Evolutionary conservation across 2,329 filamentous ascomycete species (phyloP).

Genomic region (Fusarium sp.): DNA sequence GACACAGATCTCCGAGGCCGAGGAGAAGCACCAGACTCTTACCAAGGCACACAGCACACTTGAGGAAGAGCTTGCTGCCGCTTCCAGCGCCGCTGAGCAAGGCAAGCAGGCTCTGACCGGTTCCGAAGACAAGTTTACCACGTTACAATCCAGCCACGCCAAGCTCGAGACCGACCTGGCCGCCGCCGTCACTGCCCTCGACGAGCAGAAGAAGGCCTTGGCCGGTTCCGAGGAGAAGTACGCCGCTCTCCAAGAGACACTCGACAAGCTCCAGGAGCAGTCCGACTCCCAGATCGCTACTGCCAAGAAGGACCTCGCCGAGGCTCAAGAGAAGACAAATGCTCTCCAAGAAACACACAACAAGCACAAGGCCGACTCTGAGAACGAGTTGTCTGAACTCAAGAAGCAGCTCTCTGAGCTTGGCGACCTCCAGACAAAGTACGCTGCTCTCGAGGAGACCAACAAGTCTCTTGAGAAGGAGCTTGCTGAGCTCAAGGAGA

Average conservation of each 20-base stretch:
- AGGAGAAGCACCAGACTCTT: slow-evolving; percentile 47
- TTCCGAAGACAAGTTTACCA: slow-evolving; percentile 41
- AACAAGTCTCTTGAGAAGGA: slow-evolving; percentile 39
- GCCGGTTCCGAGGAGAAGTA: slow-evolving; percentile 43
- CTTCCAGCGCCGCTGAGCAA: slow-evolving; percentile 40
- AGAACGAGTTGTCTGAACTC: slow-evolving; percentile 42
- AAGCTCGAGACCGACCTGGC: slow-evolving; percentile 43
- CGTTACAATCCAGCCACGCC: slow-evolving; percentile 41
- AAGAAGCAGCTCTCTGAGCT: slow-evolving; percentile 46
- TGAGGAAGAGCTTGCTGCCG: slow-evolving; percentile 45
- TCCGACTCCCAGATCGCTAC: slow-evolving; percentile 41
- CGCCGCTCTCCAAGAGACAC: slow-evolving; percentile 37
- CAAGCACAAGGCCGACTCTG: slow-evolving; percentile 44
- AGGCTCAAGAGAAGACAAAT: slow-evolving; percentile 40
- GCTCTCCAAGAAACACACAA: slow-evolving; percentile 42
- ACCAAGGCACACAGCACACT: slow-evolving; percentile 45
- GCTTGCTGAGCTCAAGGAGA: slow-evolving; percentile 44
- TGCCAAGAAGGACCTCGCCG: slow-evolving; percentile 36
- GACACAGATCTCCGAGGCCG: slow-evolving; percentile 47
- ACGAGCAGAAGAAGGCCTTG: slow-evolving; percentile 43
- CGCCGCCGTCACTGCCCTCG: slow-evolving; percentile 39
- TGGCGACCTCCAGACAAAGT: slow-evolving; percentile 46
- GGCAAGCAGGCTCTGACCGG: slow-evolving; percentile 41
- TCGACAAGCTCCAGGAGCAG: slow-evolving; percentile 41
- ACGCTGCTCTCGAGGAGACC: slow-evolving; percentile 44